A percentile compares a stretch with the other conserved stretches of the same genome.
Conservation (phyloP, 108 stramenopile species). For the Nitzschia sp. region DNA sequence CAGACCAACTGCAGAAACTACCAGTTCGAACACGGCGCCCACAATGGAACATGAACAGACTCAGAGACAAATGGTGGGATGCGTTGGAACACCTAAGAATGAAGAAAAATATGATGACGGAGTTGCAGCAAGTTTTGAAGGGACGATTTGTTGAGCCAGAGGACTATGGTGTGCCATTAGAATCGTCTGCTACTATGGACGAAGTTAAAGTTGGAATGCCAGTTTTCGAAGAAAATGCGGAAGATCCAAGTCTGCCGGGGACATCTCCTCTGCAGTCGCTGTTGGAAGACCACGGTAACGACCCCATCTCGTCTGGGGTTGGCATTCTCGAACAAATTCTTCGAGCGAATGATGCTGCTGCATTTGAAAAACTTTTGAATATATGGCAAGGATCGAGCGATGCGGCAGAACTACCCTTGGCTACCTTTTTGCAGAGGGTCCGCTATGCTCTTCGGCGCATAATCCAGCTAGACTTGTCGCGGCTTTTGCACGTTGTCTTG, state of each 20-base stretch:
- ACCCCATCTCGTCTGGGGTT: not conserved
- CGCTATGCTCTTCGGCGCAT: not conserved
- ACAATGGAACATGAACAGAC: conserved; percentile 26
- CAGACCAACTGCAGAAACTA: not conserved
- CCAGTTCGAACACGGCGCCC: not conserved
- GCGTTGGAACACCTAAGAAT: conserved; percentile 18
- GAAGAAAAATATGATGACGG: conserved; percentile 1
- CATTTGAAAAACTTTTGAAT: conserved; percentile 16
- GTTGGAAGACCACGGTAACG: not conserved
- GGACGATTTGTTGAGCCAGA: not conserved
- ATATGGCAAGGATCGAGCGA: not conserved
- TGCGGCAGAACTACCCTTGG: not conserved
- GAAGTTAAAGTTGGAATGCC: not conserved
- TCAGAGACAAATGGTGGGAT: conserved; percentile 56
- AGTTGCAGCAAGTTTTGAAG: not conserved
- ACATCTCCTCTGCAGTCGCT: not conserved
- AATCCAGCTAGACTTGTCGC: not conserved
- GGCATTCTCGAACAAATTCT: conserved; percentile 13
- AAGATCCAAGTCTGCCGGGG: not conserved
- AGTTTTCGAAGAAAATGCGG: not conserved
- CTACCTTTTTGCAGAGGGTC: not conserved
- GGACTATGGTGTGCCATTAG: not conserved
- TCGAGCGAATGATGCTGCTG: conserved; percentile 5
- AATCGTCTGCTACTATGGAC: not conserved
- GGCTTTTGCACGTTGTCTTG: not conserved